Conservation (phyloP, 495 filamentous ascomycete genomes). For the Penicillium simplicissimum region DNA sequence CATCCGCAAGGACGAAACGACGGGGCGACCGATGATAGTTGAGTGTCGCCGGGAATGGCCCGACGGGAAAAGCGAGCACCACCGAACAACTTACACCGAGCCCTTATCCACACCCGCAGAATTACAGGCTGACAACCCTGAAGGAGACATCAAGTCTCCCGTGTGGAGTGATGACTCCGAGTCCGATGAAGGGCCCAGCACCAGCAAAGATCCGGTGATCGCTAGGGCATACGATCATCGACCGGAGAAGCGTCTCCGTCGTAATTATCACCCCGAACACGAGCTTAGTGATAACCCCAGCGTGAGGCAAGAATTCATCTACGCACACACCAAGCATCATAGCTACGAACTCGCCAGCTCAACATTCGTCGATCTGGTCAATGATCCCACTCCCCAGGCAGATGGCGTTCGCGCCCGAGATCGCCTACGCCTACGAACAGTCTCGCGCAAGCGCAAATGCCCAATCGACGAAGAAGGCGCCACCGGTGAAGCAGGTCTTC, state of each 20-base stretch:
- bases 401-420: conserved; percentile 43
- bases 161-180: background rate
- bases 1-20: conserved; percentile 62
- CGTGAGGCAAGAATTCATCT: conserved; percentile 49
- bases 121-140: conserved; percentile 5
- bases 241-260: conserved; percentile 41
- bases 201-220: conserved; percentile 28
- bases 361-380: conserved; percentile 68
- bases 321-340: conserved; percentile 59
- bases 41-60: conserved; percentile 75
- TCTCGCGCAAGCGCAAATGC: conserved; percentile 43
- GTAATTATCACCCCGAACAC: conserved; percentile 50
- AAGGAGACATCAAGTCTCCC: conserved; percentile 18
- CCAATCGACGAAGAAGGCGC: conserved; percentile 43
- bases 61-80: conserved; percentile 56
- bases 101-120: conserved; percentile 52
- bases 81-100: conserved; percentile 69
- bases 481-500: conserved; percentile 31
- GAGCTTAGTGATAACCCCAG: conserved; percentile 42
- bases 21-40: conserved; percentile 59
- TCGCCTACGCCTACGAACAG: conserved; percentile 55
- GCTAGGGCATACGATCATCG: conserved; percentile 39
- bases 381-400: conserved; percentile 46
- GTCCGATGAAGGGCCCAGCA: background rate
- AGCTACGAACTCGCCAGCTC: conserved; percentile 58